Evolutionary conservation across 805 yeast species (phyloP).

Genomic region (Lachancea waltii): DNA sequence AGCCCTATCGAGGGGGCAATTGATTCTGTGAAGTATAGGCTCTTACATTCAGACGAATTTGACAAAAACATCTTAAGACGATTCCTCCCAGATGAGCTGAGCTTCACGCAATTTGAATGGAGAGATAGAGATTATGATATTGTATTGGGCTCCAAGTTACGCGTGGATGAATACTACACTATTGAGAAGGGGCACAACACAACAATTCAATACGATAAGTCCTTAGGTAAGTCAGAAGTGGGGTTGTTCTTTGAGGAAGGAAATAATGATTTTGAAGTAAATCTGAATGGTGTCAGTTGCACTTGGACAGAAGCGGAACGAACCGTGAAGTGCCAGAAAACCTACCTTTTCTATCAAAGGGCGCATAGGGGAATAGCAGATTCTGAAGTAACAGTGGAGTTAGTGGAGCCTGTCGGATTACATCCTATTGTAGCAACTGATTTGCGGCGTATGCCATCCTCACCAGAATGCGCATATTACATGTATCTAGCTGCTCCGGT

Average conservation of each 20-base stretch:
- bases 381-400: constrained; percentile 8
- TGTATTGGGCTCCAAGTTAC: constrained; percentile 6
- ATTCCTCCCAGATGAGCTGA: not conserved
- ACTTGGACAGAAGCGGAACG: constrained; percentile 17
- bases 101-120: not conserved
- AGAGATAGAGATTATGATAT: constrained; percentile 16
- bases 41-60: constrained; percentile 13
- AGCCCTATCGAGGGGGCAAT: constrained; percentile 1
- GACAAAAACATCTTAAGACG: constrained; percentile 1
- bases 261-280: constrained; percentile 18
- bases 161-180: constrained; percentile 20
- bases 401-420: constrained; percentile 32
- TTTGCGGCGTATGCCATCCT: constrained; percentile 5
- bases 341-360: constrained; percentile 20
- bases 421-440: constrained; percentile 33
- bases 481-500: constrained; percentile 40
- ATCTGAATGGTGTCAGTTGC: constrained; percentile 26
- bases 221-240: constrained; percentile 18
- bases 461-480: constrained; percentile 38
- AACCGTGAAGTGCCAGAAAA: constrained; percentile 26
- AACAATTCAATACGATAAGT: constrained; percentile 5
- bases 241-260: constrained; percentile 27
- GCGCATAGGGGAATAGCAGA: constrained; percentile 11
- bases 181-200: constrained; percentile 7
- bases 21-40: constrained; percentile 12